Percentiles rank a stretch among this genome's conserved stretches.
phyloP scores from a whole-genome alignment of 768 basidiomycete genomes.

The Infundibulicybe gibba region DNA sequence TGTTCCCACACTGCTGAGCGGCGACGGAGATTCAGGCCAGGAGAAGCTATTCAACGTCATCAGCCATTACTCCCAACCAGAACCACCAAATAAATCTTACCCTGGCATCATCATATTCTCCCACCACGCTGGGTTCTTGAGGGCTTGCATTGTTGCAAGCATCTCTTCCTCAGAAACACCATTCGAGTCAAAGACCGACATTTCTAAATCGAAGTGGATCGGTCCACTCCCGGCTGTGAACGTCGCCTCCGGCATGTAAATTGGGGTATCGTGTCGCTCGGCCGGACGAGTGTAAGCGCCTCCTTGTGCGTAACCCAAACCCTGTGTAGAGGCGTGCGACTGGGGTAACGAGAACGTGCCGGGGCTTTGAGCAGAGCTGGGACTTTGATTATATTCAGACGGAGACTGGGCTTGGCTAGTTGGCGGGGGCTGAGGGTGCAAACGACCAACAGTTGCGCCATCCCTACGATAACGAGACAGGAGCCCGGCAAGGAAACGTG shows the following conservation, averaged over 20 bases:
- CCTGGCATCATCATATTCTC: slow-evolving; percentile 85
- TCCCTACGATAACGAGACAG: slow-evolving; percentile 68
- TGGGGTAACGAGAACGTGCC: slow-evolving; percentile 23
- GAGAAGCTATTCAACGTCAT: slow-evolving; percentile 21
- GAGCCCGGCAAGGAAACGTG: slow-evolving; percentile 74
- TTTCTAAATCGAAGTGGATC: slow-evolving; percentile 40
- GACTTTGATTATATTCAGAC: slow-evolving; percentile 11
- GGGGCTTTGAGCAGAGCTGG: slow-evolving; percentile 12
- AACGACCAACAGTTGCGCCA: slow-evolving; percentile 53
- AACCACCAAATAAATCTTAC: slow-evolving; percentile 27
- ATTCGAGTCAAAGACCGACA: slow-evolving; percentile 23
- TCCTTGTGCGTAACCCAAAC: slow-evolving; percentile 11
- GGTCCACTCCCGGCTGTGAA: slow-evolving; percentile 37
- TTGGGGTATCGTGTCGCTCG: slow-evolving; percentile 28
- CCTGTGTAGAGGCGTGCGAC: slow-evolving; percentile 13
- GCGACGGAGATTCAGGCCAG: slow-evolving; percentile 30
- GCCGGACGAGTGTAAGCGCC: slow-evolving; percentile 10
- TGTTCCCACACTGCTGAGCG: slow-evolving; percentile 18
- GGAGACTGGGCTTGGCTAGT: slow-evolving; percentile 21
- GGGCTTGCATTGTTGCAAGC: slow-evolving; percentile 68
- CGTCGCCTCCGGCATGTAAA: slow-evolving; percentile 45
- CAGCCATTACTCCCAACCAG: background rate
- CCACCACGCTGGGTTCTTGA: slow-evolving; percentile 75
- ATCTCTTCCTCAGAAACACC: slow-evolving; percentile 50
- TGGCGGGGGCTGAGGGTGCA: slow-evolving; percentile 47